A percentile compares a stretch with the other conserved stretches of the same genome.
phyloP scores from a whole-genome alignment of 768 basidiomycete species.

The Leccinum broughii region DNA sequence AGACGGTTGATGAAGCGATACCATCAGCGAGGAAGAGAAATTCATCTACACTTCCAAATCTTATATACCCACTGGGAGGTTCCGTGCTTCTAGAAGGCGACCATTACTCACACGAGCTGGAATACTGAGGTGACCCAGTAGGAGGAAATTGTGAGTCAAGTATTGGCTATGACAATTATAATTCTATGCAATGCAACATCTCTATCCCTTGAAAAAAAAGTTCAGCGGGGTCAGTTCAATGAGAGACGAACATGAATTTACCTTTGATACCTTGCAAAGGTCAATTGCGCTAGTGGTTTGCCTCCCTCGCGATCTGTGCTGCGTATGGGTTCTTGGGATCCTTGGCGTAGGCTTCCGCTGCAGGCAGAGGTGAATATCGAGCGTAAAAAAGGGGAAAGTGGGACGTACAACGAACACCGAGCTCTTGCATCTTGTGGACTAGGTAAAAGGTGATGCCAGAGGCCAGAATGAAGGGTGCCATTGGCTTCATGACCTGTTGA shows the following conservation, averaged over 20 bases:
- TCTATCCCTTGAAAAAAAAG: conserved; percentile 11
- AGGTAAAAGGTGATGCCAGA: conserved; percentile 65
- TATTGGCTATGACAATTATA: conserved; percentile 7
- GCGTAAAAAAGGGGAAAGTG: not conserved
- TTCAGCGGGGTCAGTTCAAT: not conserved
- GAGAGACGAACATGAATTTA: not conserved
- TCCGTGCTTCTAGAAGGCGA: not conserved
- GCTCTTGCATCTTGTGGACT: conserved; percentile 66
- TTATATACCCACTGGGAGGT: too few species aligned
- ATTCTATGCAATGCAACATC: conserved; percentile 20
- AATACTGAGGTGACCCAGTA: not conserved
- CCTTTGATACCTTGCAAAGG: conserved; percentile 9
- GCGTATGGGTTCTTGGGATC: conserved; percentile 85
- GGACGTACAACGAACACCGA: conserved; percentile 68
- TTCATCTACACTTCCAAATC: not conserved
- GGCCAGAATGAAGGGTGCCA: conserved; percentile 81
- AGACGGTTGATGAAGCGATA: not conserved
- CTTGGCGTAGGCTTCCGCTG: conserved; percentile 67
- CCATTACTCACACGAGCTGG: not conserved
- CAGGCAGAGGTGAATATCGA: conserved; percentile 3
- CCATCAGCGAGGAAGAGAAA: not conserved
- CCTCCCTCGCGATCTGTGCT: conserved; percentile 68
- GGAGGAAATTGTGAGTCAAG: conserved; percentile 2
- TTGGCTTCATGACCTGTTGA: conserved; percentile 61
- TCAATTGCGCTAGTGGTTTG: conserved; percentile 33